Conservation (phyloP, 1,284 basidiomycete species). For the Apiotrichum gracile region DNA sequence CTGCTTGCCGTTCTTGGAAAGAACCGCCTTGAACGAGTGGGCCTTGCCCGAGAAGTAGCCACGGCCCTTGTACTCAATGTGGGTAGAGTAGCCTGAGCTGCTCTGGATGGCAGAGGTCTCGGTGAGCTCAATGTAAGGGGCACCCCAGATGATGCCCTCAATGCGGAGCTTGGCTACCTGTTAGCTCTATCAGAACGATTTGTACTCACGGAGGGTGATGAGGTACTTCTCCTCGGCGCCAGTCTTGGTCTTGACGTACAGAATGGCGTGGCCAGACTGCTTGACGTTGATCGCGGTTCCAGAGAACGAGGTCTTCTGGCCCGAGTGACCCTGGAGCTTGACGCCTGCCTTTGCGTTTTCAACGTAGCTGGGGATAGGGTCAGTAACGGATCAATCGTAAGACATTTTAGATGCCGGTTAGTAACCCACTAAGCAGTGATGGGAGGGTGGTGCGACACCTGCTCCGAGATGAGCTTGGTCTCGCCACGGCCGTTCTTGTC, state of each 20-base stretch:
- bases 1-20: slow-evolving; percentile 48
- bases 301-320: slow-evolving; percentile 80
- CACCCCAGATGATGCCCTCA: slow-evolving; percentile 52
- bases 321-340: slow-evolving; percentile 79
- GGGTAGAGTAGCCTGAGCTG: slow-evolving; percentile 64
- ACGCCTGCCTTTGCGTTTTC: slow-evolving; percentile 77
- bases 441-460: slow-evolving; percentile 92
- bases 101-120: slow-evolving; percentile 80
- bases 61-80: slow-evolving; percentile 88
- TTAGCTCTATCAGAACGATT: not conserved
- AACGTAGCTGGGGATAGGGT: slow-evolving; percentile 60
- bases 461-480: slow-evolving; percentile 84
- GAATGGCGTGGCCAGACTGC: slow-evolving; percentile 88
- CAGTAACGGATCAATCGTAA: slow-evolving; percentile 3
- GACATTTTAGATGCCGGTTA: not conserved
- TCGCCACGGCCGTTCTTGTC: slow-evolving; percentile 71
- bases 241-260: slow-evolving; percentile 61
- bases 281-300: slow-evolving; percentile 78
- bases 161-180: slow-evolving; percentile 59
- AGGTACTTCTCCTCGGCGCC: slow-evolving; percentile 66
- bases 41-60: slow-evolving; percentile 92
- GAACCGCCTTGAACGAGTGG: slow-evolving; percentile 81
- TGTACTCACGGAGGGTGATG: slow-evolving; percentile 67
- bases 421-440: slow-evolving; percentile 53
- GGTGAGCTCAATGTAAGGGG: slow-evolving; percentile 65